Conservation (phyloP, 768 basidiomycete species). For the Leccinum variicolor region DNA sequence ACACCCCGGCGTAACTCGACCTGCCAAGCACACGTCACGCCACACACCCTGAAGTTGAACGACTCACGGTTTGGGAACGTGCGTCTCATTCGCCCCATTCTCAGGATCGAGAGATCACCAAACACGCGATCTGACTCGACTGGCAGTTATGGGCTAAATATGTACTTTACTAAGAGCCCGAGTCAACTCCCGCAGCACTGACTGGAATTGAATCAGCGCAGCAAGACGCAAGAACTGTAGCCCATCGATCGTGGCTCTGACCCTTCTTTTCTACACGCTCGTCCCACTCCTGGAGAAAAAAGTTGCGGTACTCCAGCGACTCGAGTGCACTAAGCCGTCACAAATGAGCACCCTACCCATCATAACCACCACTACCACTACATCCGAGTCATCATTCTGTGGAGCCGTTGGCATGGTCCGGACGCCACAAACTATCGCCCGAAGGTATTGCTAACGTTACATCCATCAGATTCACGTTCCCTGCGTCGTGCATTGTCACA, state of each 20-base stretch:
- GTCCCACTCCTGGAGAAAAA: background rate
- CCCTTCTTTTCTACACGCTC: background rate
- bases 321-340: background rate
- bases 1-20: background rate
- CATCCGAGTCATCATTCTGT: background rate
- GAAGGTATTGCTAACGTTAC: background rate
- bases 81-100: background rate
- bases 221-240: background rate
- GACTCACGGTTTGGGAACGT: slow-evolving; percentile 13
- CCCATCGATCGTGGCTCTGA: too few relatives aligned
- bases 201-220: background rate
- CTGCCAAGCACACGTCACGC: slow-evolving; percentile 14
- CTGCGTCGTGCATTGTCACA: background rate
- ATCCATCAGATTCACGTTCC: background rate
- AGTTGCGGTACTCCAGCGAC: background rate
- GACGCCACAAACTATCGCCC: background rate
- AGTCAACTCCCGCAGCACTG: background rate
- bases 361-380: background rate
- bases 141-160: background rate
- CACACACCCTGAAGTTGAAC: slow-evolving; percentile 4
- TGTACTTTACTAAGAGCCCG: background rate
- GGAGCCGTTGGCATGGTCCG: background rate
- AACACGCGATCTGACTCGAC: background rate
- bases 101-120: slow-evolving; percentile 1
- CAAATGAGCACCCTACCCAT: background rate